Conservation (phyloP, 306 rosid species). For the Clitoria ternatea region DNA sequence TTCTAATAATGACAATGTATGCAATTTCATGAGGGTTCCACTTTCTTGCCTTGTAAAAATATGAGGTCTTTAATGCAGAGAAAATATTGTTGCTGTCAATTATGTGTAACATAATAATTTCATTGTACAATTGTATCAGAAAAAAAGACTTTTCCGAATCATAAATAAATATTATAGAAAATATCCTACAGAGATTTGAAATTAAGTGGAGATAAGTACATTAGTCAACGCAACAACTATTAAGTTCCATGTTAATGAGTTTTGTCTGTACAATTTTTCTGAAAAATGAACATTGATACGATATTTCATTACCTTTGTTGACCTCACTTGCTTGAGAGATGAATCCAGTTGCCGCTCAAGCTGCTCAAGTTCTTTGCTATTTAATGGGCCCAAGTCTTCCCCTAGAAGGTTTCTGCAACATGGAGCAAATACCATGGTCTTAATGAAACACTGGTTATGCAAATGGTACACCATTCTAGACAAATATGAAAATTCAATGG, state of each 20-base stretch:
- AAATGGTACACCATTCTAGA: background rate
- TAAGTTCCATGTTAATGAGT: background rate
- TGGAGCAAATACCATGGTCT: background rate
- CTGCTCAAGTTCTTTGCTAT: slow-evolving; percentile 90
- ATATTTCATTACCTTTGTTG: slow-evolving; percentile 58
- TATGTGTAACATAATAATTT: background rate
- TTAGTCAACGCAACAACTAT: background rate
- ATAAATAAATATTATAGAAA: background rate
- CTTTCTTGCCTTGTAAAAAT: background rate
- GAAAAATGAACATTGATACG: background rate
- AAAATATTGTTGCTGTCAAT: background rate
- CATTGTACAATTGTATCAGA: background rate
- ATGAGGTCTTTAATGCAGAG: background rate
- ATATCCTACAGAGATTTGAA: background rate
- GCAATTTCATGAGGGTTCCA: background rate
- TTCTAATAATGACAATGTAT: background rate
- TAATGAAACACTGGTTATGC: background rate
- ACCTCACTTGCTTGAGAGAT: slow-evolving; percentile 84
- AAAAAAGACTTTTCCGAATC: background rate
- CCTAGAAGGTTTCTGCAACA: slow-evolving; percentile 81
- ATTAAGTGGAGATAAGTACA: background rate
- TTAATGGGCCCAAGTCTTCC: slow-evolving; percentile 86
- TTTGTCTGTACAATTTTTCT: background rate
- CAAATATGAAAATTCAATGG: background rate
- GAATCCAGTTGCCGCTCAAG: slow-evolving; percentile 89